Percentiles rank a stretch among this genome's conserved stretches.
Conservation (phyloP, 1,284 basidiomycete species). For the Tilletia walkeri region DNA sequence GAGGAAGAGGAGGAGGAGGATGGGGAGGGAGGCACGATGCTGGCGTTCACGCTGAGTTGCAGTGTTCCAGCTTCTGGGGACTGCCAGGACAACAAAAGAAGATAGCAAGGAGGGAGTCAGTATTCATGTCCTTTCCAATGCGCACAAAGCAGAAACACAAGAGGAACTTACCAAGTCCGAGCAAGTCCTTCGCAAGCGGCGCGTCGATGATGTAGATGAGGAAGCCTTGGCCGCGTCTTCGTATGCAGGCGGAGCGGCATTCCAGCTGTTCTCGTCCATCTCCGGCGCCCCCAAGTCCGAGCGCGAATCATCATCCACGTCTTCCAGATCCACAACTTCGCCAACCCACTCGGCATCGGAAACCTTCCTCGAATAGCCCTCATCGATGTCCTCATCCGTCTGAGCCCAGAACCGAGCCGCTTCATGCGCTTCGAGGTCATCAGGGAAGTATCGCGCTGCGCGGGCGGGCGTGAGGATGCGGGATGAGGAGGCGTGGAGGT, state of each 20-base stretch:
- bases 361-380: background rate
- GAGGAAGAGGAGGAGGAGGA: background rate
- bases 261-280: constrained; percentile 1
- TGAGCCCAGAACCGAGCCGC: background rate
- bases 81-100: background rate
- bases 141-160: no score
- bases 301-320: constrained; percentile 4
- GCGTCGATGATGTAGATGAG: background rate
- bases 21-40: background rate
- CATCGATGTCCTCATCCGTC: background rate
- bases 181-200: background rate
- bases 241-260: background rate
- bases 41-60: background rate
- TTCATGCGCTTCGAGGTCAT: background rate
- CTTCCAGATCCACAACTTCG: background rate
- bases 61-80: constrained; percentile 3
- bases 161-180: background rate
- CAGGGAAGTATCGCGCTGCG: background rate
- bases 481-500: constrained; percentile 4
- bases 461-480: background rate
- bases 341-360: background rate
- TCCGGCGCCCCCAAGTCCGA: constrained; percentile 15
- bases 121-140: background rate
- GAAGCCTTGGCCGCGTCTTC: background rate
- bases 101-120: background rate